Percentiles rank a stretch among this genome's conserved stretches.
Evolutionary conservation across 768 basidiomycete species (phyloP).

Genomic region (Leccinum disarticulatum): DNA sequence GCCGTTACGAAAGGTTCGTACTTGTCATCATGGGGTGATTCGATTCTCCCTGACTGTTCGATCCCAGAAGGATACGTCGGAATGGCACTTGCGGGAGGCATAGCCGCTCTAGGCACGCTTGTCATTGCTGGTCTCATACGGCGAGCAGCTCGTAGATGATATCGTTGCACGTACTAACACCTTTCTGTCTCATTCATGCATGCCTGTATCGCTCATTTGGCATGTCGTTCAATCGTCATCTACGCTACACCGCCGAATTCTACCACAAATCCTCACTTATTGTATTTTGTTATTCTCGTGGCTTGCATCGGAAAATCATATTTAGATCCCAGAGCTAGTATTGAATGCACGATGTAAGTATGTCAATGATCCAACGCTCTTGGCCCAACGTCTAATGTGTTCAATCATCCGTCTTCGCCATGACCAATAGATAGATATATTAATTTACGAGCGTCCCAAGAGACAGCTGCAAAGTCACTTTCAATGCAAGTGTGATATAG

Average conservation of each 20-base stretch:
- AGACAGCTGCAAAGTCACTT: slow-evolving; percentile 19
- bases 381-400: slow-evolving; percentile 1
- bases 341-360: slow-evolving; percentile 3
- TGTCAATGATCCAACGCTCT: neutral
- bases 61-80: slow-evolving; percentile 93
- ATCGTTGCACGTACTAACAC: slow-evolving; percentile 15
- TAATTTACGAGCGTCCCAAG: slow-evolving; percentile 28
- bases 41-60: neutral
- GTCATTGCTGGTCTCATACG: slow-evolving; percentile 77
- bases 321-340: slow-evolving; percentile 10
- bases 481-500: slow-evolving; percentile 31
- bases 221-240: slow-evolving; percentile 11
- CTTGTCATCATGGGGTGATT: neutral
- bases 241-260: slow-evolving; percentile 11
- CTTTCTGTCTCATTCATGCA: slow-evolving; percentile 6
- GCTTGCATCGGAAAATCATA: slow-evolving; percentile 6
- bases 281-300: slow-evolving; percentile 20
- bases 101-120: slow-evolving; percentile 79
- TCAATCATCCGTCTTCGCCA: neutral
- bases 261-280: slow-evolving; percentile 26
- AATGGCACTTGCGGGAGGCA: slow-evolving; percentile 92
- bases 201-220: slow-evolving; percentile 17
- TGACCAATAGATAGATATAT: slow-evolving; percentile 26
- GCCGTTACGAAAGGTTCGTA: slow-evolving; percentile 75
- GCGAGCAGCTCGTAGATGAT: slow-evolving; percentile 63